phyloP scores from a whole-genome alignment of 2,329 filamentous ascomycete genomes.

The Trichoderma asperellum region DNA sequence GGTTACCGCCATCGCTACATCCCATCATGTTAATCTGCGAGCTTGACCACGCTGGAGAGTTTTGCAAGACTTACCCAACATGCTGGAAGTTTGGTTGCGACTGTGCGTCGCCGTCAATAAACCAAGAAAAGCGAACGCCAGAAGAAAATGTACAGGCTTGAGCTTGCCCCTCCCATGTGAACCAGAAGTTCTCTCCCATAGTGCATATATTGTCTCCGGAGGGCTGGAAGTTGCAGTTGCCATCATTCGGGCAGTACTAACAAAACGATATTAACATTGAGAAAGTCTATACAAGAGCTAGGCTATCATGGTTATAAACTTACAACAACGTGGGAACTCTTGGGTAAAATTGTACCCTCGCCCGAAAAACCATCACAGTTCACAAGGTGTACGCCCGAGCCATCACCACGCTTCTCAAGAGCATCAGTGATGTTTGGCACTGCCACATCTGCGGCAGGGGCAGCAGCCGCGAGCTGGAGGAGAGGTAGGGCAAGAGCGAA shows the following conservation, averaged over 20 bases:
- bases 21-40: neutral
- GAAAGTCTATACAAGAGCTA: neutral
- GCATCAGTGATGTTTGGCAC: neutral
- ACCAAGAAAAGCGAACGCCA: neutral
- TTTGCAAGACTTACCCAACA: constrained; percentile 18
- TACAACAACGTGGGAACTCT: constrained; percentile 7
- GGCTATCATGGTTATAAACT: neutral
- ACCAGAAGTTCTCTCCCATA: constrained; percentile 15
- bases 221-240: constrained; percentile 2
- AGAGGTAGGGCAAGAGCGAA: constrained; percentile 5
- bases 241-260: neutral
- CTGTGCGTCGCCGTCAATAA: neutral
- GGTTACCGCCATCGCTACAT: constrained; percentile 18
- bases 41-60: neutral
- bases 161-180: neutral
- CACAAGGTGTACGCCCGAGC: constrained; percentile 4
- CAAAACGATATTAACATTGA: neutral
- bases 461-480: constrained; percentile 1
- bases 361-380: constrained; percentile 11
- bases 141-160: constrained; percentile 11
- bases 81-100: constrained; percentile 6
- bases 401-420: constrained; percentile 6
- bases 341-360: constrained; percentile 4
- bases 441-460: neutral
- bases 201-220: constrained; percentile 2